A percentile compares a stretch with the other conserved stretches of the same genome.
phyloP scores from a whole-genome alignment of 805 yeast genomes.

The Yamadazyma akitaensis region DNA sequence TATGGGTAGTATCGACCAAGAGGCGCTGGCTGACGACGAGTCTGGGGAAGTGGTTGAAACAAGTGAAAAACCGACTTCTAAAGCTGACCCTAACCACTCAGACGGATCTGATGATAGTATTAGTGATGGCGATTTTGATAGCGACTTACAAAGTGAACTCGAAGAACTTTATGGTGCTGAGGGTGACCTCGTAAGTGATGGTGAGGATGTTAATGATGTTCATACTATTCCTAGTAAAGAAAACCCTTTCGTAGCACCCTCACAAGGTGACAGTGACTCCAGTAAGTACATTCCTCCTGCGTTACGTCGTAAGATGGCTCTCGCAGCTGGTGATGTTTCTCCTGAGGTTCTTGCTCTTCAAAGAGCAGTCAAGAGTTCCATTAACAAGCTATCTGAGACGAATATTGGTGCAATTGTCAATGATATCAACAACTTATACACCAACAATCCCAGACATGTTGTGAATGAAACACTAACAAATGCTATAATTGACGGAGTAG shows the following conservation, averaged over 20 bases:
- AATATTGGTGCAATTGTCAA: slow-evolving; percentile 68
- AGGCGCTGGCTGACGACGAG: slow-evolving; percentile 14
- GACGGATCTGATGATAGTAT: slow-evolving; percentile 18
- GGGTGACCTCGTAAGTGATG: slow-evolving; percentile 12
- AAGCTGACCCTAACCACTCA: slow-evolving; percentile 15
- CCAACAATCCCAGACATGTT: slow-evolving; percentile 69
- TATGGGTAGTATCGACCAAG: slow-evolving; percentile 14
- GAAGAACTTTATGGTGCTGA: slow-evolving; percentile 15
- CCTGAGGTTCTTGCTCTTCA: slow-evolving; percentile 47
- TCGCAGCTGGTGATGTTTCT: slow-evolving; percentile 32
- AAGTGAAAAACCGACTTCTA: slow-evolving; percentile 13
- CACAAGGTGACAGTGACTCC: slow-evolving; percentile 12
- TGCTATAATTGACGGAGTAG: slow-evolving; percentile 61
- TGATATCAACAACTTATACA: slow-evolving; percentile 62
- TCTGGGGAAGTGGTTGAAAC: slow-evolving; percentile 16
- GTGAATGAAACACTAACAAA: slow-evolving; percentile 69
- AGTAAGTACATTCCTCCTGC: slow-evolving; percentile 84
- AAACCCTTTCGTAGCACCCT: slow-evolving; percentile 67
- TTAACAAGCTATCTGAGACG: slow-evolving; percentile 87
- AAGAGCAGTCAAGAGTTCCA: slow-evolving; percentile 71
- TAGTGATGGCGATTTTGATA: slow-evolving; percentile 20
- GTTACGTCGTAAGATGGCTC: slow-evolving; percentile 52
- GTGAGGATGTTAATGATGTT: slow-evolving; percentile 13
- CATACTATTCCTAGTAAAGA: slow-evolving; percentile 37
- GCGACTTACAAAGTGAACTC: slow-evolving; percentile 13